Evolutionary conservation across 1,284 basidiomycete genomes (phyloP).

Genomic region (Meira nashicola): DNA sequence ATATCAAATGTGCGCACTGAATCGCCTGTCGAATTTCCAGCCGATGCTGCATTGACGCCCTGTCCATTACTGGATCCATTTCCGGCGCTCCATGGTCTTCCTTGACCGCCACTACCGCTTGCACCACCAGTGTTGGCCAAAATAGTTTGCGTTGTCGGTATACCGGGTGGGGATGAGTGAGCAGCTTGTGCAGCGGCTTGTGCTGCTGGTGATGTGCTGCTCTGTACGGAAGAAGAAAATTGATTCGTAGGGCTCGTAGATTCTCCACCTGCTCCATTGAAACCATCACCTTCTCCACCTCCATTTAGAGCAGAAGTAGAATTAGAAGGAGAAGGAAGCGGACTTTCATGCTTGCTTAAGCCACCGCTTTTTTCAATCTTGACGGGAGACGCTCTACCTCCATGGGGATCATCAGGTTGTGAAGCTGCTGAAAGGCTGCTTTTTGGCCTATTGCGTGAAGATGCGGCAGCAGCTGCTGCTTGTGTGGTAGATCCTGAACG

Average conservation of each 20-base stretch:
- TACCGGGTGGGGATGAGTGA: slow-evolving; percentile 14
- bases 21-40: slow-evolving; percentile 18
- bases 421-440: not conserved
- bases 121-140: slow-evolving; percentile 19
- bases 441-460: slow-evolving; percentile 6
- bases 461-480: slow-evolving; percentile 6
- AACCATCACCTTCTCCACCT: slow-evolving; percentile 4
- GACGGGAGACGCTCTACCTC: slow-evolving; percentile 17
- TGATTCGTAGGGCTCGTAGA: slow-evolving; percentile 7
- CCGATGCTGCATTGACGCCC: slow-evolving; percentile 9
- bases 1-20: slow-evolving; percentile 68
- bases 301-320: slow-evolving; percentile 24
- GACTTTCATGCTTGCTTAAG: slow-evolving; percentile 42
- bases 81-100: slow-evolving; percentile 21
- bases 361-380: slow-evolving; percentile 46
- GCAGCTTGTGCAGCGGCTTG: slow-evolving; percentile 11
- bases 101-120: not conserved
- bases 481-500: slow-evolving; percentile 8
- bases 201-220: not conserved
- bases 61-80: slow-evolving; percentile 18
- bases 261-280: slow-evolving; percentile 9
- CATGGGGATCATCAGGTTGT: not conserved
- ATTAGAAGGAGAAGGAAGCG: slow-evolving; percentile 40
- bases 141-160: slow-evolving; percentile 27
- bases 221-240: not conserved